Evolutionary conservation across 345 rosid genomes (phyloP).

Genomic region (Clausena lansium): DNA sequence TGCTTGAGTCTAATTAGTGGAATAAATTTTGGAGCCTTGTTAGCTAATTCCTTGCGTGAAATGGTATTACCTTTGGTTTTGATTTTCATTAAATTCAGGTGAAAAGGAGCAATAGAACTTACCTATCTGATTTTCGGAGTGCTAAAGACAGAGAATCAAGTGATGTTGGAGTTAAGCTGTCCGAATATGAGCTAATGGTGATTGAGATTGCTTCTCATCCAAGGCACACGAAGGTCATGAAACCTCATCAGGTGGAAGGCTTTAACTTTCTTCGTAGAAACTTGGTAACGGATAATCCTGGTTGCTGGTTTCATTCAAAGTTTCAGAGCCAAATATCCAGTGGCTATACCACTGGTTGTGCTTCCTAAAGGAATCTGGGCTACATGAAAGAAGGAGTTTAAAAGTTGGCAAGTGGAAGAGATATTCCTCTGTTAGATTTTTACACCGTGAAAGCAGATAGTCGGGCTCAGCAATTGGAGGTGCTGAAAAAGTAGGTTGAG

Average conservation of each 20-base stretch:
- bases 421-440: conserved; percentile 63
- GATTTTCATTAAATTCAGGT: conserved; percentile 36
- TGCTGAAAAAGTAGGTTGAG: conserved; percentile 64
- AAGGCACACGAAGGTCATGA: conserved; percentile 76
- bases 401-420: conserved; percentile 76
- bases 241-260: conserved; percentile 87
- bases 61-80: not conserved
- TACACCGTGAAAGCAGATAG: conserved; percentile 72
- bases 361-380: conserved; percentile 83
- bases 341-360: conserved; percentile 74
- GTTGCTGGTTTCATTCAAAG: conserved; percentile 93
- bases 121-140: conserved; percentile 40
- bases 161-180: conserved; percentile 43
- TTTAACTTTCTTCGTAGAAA: conserved; percentile 74
- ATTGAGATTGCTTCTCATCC: conserved; percentile 76
- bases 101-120: conserved; percentile 57
- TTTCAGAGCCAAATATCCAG: conserved; percentile 76
- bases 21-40: conserved; percentile 7
- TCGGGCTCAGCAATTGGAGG: conserved; percentile 60
- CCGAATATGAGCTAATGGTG: conserved; percentile 50
- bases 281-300: conserved; percentile 65
- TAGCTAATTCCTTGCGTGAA: conserved; percentile 10
- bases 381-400: conserved; percentile 89
- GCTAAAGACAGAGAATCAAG: conserved; percentile 46
- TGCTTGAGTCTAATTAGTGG: not conserved